A percentile compares a stretch with the other conserved stretches of the same genome.
Evolutionary conservation across 805 yeast genomes (phyloP).

Genomic region (Saccharomycopsis lassenensis): DNA sequence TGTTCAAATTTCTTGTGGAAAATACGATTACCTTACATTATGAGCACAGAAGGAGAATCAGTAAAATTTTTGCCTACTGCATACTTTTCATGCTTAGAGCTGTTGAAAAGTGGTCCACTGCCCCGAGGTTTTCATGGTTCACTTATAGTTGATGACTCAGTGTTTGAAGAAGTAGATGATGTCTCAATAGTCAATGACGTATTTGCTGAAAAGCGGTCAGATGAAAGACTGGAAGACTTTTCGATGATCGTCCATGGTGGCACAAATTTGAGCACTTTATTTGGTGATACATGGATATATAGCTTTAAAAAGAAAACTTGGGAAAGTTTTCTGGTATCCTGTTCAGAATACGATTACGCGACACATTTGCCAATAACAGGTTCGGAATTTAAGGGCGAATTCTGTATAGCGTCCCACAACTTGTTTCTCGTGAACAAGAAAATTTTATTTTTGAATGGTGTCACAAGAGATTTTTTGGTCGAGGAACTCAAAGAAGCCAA

Average conservation of each 20-base stretch:
- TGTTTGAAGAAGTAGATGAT: no score
- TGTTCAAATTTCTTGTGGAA: slow-evolving; percentile 13
- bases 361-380: slow-evolving; percentile 2
- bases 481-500: slow-evolving; percentile 4
- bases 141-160: slow-evolving; percentile 1
- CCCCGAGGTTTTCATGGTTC: slow-evolving; percentile 15
- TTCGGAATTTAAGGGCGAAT: slow-evolving; percentile 3
- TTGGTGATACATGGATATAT: slow-evolving; percentile 17
- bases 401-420: slow-evolving; percentile 8
- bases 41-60: background rate
- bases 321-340: slow-evolving; percentile 3
- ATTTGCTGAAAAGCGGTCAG: no score
- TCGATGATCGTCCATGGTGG: slow-evolving; percentile 17
- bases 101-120: slow-evolving; percentile 11
- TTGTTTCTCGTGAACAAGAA: slow-evolving; percentile 10
- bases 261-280: slow-evolving; percentile 8
- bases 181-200: no score
- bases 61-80: no score
- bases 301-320: slow-evolving; percentile 7
- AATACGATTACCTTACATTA: slow-evolving; percentile 5
- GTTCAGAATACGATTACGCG: slow-evolving; percentile 2
- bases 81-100: no score
- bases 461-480: background rate
- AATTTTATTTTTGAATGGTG: slow-evolving; percentile 8
- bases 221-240: no score